phyloP scores from a whole-genome alignment of 2,329 filamentous ascomycete genomes.

The Ophiostoma perfectum region DNA sequence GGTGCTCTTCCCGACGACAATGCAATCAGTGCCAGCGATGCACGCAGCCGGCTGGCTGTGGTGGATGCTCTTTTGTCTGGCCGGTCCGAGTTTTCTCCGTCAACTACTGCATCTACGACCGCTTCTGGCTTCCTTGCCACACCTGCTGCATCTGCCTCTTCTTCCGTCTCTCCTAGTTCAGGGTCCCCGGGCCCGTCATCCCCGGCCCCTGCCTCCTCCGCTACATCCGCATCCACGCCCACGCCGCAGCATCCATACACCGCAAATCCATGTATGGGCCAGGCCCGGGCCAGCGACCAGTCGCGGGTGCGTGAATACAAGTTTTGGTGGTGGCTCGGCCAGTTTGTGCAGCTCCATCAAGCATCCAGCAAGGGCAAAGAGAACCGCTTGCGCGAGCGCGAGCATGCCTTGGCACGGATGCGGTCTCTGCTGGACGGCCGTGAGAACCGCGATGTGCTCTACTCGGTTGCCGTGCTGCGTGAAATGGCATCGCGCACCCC shows the following conservation, averaged over 20 bases:
- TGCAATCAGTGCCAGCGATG: conserved; percentile 54
- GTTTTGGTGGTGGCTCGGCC: conserved; percentile 77
- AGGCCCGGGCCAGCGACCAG: conserved; percentile 46
- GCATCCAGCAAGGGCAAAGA: conserved; percentile 25
- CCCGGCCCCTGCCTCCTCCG: neutral
- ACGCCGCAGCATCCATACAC: neutral
- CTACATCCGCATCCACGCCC: neutral
- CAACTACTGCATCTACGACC: conserved; percentile 1
- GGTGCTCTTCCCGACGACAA: conserved; percentile 48
- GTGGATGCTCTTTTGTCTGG: conserved; percentile 74
- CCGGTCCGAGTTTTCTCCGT: conserved; percentile 7
- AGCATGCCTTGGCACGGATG: conserved; percentile 59
- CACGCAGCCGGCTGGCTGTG: conserved; percentile 65
- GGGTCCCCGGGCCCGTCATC: neutral
- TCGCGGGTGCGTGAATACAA: conserved; percentile 60
- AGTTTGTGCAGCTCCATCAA: conserved; percentile 61
- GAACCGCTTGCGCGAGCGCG: conserved; percentile 52
- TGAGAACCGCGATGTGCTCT: conserved; percentile 86
- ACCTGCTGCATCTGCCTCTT: neutral
- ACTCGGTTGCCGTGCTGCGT: conserved; percentile 77
- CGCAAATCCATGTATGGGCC: conserved; percentile 50
- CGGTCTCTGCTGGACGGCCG: conserved; percentile 68
- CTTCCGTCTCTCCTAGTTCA: neutral
- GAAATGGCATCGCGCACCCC: conserved; percentile 63
- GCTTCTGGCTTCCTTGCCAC: neutral